These are phyloP conservation scores for Schizochytrium sp. DNA, from an alignment of 108 stramenopile genomes.

Conservation along the genomic window DNA sequence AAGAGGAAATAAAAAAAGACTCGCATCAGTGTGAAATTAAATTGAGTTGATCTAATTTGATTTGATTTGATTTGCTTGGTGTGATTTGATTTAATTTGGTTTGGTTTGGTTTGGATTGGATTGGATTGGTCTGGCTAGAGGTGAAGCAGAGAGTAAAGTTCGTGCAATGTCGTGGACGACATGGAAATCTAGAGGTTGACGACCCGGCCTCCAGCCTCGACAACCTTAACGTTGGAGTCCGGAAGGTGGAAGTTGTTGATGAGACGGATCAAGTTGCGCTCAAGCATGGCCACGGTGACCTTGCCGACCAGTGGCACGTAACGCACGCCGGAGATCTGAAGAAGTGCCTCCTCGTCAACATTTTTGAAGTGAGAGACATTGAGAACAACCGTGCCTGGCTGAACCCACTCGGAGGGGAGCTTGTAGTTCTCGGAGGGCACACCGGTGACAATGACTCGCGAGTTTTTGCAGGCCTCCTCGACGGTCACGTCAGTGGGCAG, in stretches of 20 bases:
- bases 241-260: conserved; percentile 79
- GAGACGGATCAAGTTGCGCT: conserved; percentile 71
- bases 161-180: too few species aligned
- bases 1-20: too few species aligned
- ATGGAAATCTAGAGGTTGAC: not conserved
- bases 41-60: too few species aligned
- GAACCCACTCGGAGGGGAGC: conserved; percentile 60
- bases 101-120: too few species aligned
- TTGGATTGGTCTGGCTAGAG: too few species aligned
- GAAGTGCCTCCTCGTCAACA: conserved; percentile 62
- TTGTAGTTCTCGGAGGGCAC: conserved; percentile 67
- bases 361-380: conserved; percentile 84
- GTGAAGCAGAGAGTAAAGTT: too few species aligned
- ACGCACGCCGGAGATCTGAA: conserved; percentile 56
- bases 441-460: conserved; percentile 69
- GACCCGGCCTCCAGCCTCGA: conserved; percentile 2
- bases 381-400: conserved; percentile 61
- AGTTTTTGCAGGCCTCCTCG: conserved; percentile 48
- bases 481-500: conserved; percentile 30
- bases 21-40: too few species aligned
- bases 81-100: too few species aligned
- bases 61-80: too few species aligned
- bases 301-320: conserved; percentile 84
- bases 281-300: conserved; percentile 81
- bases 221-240: conserved; percentile 1